Base-by-base conservation (phyloP, 108 stramenopile genomes). In the Fragilaria radians region DNA sequence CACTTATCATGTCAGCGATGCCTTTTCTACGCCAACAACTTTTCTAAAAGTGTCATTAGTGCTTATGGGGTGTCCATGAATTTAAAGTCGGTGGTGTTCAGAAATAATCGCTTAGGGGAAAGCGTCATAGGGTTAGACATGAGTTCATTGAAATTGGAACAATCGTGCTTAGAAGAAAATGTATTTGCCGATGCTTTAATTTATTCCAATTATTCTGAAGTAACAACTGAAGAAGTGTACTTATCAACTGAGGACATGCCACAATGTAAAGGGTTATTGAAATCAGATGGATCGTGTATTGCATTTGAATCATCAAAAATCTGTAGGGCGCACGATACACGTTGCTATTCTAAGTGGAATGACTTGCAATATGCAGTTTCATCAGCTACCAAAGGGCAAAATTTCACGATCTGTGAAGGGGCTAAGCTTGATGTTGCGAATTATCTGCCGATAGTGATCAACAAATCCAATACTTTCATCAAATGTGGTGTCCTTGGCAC, bases 321-420 rank as follows among this genome's bases (percentile, higher is more conserved):
- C 14, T 42, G 36, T 42, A 42, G 7, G 7, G 36, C 36, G 7
- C 11, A 42, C 7, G 36, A 42, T 22, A 21, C 18, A 21, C n/a
- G 55, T 4, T 57, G 55, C 55, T 57, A 23, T 46, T 32, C 55
- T 19, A 21, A 32, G 32, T 57, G 55, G 55, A 36, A 33, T 17
- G 55, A 32, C 4, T 32, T 57, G 22, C 11, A 18, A 2, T n/a
- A 36, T 1, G 18, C 55, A 57, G 23, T 57, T 14, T 19, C 4
- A 3, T n/a, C 32, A 23, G 55, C 55, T 1, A n/a, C n/a, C n/a
- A 24, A 32, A 3, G 55, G 55, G 3, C 25, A 32, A 1, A 32
- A 34, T 1, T 57, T 57, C 32, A 57, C 55, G 34, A n/a, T 57
- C 11, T 57, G 55, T 19, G 32, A 34, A 19, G 31, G 28, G 19